Evolutionary conservation across 352 stramenopile genomes (phyloP).

Genomic region (Pythium myriotylum): DNA sequence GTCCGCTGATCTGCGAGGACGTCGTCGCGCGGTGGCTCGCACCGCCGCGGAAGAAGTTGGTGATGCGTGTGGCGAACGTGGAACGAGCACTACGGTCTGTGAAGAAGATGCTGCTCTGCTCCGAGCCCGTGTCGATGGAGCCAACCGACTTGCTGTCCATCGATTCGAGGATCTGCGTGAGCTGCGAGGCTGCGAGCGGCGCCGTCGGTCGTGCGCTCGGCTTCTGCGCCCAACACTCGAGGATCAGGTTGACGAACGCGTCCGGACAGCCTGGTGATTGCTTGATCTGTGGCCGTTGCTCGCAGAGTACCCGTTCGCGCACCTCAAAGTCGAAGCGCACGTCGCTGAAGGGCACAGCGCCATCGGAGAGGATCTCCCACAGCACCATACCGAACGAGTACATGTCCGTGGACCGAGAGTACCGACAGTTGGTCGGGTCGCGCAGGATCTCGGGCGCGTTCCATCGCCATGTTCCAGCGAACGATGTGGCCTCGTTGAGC

Average conservation of each 20-base stretch:
- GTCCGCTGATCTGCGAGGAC: conserved; percentile 17
- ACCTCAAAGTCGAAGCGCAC: conserved; percentile 76
- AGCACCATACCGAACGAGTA: conserved; percentile 78
- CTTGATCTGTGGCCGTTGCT: conserved; percentile 56
- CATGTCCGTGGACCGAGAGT: conserved; percentile 68
- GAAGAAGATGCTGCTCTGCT: conserved; percentile 49
- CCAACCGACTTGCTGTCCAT: conserved; percentile 50
- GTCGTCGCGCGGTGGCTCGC: conserved; percentile 24
- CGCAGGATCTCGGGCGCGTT: conserved; percentile 69
- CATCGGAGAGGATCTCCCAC: conserved; percentile 70
- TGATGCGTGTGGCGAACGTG: conserved; percentile 56
- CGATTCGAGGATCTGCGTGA: conserved; percentile 57
- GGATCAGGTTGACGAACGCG: conserved; percentile 59
- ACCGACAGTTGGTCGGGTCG: conserved; percentile 66
- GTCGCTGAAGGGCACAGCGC: conserved; percentile 61
- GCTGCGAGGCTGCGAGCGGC: conserved; percentile 47
- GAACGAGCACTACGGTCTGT: conserved; percentile 32
- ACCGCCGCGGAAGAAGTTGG: conserved; percentile 66
- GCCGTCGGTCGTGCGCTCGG: conserved; percentile 43
- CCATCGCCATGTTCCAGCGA: conserved; percentile 73
- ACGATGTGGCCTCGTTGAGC: conserved; percentile 61
- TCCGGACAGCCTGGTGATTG: conserved; percentile 47
- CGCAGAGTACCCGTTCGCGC: conserved; percentile 55
- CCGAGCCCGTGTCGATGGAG: conserved; percentile 67
- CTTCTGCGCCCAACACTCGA: conserved; percentile 63